Conservation (phyloP, 495 filamentous ascomycete species). For the Neurospora sp. region DNA sequence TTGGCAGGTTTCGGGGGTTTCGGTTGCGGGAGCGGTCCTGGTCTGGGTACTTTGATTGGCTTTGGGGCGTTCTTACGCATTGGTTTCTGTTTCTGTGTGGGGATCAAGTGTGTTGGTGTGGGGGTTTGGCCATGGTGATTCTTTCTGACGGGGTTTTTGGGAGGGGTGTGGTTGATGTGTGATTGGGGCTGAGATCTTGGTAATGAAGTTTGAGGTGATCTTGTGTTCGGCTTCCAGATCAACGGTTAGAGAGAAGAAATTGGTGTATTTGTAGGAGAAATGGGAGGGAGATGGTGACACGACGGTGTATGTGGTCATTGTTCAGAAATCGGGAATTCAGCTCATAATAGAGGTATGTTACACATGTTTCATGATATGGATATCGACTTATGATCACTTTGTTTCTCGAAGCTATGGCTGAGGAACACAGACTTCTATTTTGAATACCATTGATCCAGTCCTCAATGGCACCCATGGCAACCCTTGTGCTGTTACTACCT, state of each 20-base stretch:
- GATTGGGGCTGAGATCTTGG: too few species aligned
- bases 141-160: too few species aligned
- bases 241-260: not conserved
- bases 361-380: not conserved
- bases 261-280: not conserved
- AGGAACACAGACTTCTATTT: not conserved
- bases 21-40: not conserved
- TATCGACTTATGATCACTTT: not conserved
- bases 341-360: not conserved
- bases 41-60: too few species aligned
- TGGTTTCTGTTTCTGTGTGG: too few species aligned
- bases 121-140: too few species aligned
- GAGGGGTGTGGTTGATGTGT: too few species aligned
- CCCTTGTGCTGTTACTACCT: fast-evolving
- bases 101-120: too few species aligned
- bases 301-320: not conserved
- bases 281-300: not conserved
- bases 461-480: not conserved
- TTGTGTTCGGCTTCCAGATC: not conserved
- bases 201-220: not conserved
- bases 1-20: not conserved
- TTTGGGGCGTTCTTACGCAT: too few species aligned
- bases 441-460: not conserved
- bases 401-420: not conserved
- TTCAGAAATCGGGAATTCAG: not conserved